Percentiles rank a stretch among this genome's conserved stretches.
Evolutionary conservation across 2,329 filamentous ascomycete genomes (phyloP).

Genomic region (Thyridium curvatum): DNA sequence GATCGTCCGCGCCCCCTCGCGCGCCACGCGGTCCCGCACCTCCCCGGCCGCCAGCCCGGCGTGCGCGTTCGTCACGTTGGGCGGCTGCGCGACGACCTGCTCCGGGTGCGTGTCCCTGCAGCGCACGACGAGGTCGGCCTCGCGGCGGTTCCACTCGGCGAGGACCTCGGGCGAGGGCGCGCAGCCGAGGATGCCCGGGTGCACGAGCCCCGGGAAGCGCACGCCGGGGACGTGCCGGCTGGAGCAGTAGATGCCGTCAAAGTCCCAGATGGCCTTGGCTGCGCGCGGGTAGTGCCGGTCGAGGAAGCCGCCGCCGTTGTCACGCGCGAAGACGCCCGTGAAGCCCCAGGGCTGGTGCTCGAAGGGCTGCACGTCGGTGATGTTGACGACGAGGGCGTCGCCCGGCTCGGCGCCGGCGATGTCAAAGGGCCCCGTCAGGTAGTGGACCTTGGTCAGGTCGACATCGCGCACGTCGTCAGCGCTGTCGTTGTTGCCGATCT

Average conservation of each 20-base stretch:
- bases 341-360: constrained; percentile 86
- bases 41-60: constrained; percentile 57
- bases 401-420: constrained; percentile 79
- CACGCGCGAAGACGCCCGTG: constrained; percentile 71
- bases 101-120: constrained; percentile 44
- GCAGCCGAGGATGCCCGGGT: constrained; percentile 86
- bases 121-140: constrained; percentile 70
- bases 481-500: constrained; percentile 82
- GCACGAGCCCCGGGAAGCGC: constrained; percentile 82
- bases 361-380: constrained; percentile 88
- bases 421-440: constrained; percentile 84
- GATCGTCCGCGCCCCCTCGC: constrained; percentile 78
- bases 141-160: constrained; percentile 75
- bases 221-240: constrained; percentile 84
- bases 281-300: constrained; percentile 82
- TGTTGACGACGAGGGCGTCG: constrained; percentile 80
- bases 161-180: constrained; percentile 76
- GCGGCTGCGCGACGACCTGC: constrained; percentile 71
- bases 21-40: constrained; percentile 60
- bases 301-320: constrained; percentile 83
- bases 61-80: constrained; percentile 65
- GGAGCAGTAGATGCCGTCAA: constrained; percentile 62
- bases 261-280: constrained; percentile 57
- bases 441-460: constrained; percentile 79
- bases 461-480: constrained; percentile 85